Percentiles rank a stretch among this genome's conserved stretches.
These are phyloP conservation scores for Fistulinella cinereoalba DNA, from an alignment of 1,284 basidiomycete species.

Conservation along the genomic window DNA sequence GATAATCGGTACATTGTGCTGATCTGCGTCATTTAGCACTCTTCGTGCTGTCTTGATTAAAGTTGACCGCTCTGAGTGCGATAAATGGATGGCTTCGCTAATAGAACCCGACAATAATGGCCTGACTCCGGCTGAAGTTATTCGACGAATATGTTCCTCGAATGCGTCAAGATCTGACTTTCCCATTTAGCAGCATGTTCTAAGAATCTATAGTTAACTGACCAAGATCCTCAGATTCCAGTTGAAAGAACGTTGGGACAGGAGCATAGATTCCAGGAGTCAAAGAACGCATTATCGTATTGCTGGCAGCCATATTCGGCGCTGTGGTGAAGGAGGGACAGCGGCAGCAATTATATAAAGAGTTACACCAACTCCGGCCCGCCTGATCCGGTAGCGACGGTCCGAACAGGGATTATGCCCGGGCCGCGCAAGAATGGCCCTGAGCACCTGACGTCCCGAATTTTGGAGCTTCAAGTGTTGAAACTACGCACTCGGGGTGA, in stretches of 20 bases:
- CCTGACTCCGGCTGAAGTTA: constrained; percentile 70
- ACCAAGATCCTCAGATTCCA: constrained; percentile 80
- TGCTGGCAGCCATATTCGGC: constrained; percentile 31
- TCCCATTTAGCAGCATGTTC: constrained; percentile 1
- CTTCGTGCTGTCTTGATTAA: constrained; percentile 72
- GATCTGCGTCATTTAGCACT: constrained; percentile 66
- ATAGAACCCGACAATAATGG: constrained; percentile 82
- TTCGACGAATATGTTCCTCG: constrained; percentile 67
- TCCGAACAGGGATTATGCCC: too few species aligned
- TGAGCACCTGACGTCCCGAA: too few species aligned
- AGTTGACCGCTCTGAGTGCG: constrained; percentile 64
- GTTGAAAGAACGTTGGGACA: constrained; percentile 81
- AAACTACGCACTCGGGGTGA: too few species aligned
- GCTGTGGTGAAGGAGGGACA: neutral
- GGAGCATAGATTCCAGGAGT: constrained; percentile 81
- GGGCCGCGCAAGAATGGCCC: too few species aligned
- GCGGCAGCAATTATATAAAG: too few species aligned
- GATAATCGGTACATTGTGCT: constrained; percentile 65
- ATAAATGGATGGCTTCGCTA: constrained; percentile 81
- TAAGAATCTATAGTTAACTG: constrained; percentile 24
- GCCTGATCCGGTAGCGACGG: too few species aligned
- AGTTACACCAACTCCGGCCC: too few species aligned
- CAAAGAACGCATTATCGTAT: constrained; percentile 48
- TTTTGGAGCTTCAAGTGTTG: too few species aligned
- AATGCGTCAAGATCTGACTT: constrained; percentile 69